Conservation (phyloP, 192 early-diverging fungal genomes). For the Phycomyces nitens region DNA sequence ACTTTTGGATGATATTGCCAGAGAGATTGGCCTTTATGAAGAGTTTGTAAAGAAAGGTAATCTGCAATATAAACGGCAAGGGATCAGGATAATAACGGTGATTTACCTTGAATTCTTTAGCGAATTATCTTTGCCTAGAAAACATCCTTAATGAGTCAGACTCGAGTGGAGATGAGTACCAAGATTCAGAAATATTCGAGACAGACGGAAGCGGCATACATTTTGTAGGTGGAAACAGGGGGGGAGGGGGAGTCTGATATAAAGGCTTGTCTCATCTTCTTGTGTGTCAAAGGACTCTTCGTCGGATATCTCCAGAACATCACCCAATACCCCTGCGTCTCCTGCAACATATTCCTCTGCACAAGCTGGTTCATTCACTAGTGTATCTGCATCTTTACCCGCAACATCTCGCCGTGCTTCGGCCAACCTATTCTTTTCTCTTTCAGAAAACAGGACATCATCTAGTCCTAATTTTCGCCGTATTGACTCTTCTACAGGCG, state of each 20-base stretch:
- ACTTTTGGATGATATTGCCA: conserved; percentile 48
- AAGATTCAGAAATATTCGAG: conserved; percentile 44
- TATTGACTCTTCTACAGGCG: conserved; percentile 17
- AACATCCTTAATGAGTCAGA: conserved; percentile 58
- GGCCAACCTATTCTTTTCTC: conserved; percentile 5
- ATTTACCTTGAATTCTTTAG: conserved; percentile 33
- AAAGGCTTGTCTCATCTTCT: not conserved
- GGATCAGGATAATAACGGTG: no score
- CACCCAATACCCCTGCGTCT: conserved; percentile 12
- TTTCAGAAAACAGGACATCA: conserved; percentile 1
- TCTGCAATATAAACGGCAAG: no score
- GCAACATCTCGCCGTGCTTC: not conserved
- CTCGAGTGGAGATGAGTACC: conserved; percentile 42
- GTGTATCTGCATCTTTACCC: not conserved
- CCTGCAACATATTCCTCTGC: conserved; percentile 5
- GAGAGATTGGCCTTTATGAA: conserved; percentile 57
- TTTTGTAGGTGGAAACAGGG: conserved; percentile 36
- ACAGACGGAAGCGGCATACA: conserved; percentile 40
- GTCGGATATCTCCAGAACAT: conserved; percentile 30
- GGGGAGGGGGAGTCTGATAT: not conserved
- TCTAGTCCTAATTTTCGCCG: not conserved
- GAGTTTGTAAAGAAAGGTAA: conserved; percentile 61
- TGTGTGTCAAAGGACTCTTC: conserved; percentile 19
- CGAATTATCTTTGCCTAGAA: conserved; percentile 51
- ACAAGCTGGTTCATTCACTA: not conserved